Base-by-base conservation (phyloP, 139 green algal genomes). In the Penium margaritaceum region DNA sequence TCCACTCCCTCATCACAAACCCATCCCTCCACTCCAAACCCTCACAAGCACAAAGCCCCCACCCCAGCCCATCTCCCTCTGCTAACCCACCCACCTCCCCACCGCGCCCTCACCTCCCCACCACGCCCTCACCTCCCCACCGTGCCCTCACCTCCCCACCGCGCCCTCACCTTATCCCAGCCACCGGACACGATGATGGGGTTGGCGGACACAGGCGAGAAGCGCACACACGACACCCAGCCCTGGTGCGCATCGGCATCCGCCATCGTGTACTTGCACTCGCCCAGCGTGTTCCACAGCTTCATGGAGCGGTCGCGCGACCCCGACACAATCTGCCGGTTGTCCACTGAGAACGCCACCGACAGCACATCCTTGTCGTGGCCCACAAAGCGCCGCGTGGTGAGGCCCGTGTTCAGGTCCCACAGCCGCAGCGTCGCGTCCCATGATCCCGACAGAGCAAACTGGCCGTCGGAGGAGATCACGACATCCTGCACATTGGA, bases 101-200 rank as follows among this genome's bases (percentile, higher is more conserved):
- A n/a, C n/a, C n/a, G n/a, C n/a, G n/a, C n/a, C n/a, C n/a, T n/a
- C n/a, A n/a, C n/a, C n/a, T n/a, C n/a, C n/a, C n/a, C n/a, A n/a
- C n/a, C n/a, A n/a, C n/a, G n/a, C n/a, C n/a, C n/a, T n/a, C n/a
- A n/a, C n/a, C n/a, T n/a, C n/a, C n/a, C n/a, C n/a, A n/a, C n/a
- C n/a, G n/a, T n/a, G n/a, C n/a, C n/a, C n/a, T n/a, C n/a, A n/a
- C n/a, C n/a, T n/a, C n/a, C n/a, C n/a, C n/a, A n/a, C n/a, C n/a
- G n/a, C n/a, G n/a, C n/a, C n/a, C n/a, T n/a, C n/a, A n/a, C n/a
- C 90, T 97, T 97, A 87, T 99, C 94, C 94, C 94, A 98, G 81
- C 94, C 94, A 36, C 89, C 89, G 17, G 91, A 97, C 32, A 99
- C 94, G 72, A 99, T 97, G 84, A 98, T 94, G 72, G 95, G 94